Conservation (phyloP, 495 filamentous ascomycete species). For the Hypoxylon perforatum region DNA sequence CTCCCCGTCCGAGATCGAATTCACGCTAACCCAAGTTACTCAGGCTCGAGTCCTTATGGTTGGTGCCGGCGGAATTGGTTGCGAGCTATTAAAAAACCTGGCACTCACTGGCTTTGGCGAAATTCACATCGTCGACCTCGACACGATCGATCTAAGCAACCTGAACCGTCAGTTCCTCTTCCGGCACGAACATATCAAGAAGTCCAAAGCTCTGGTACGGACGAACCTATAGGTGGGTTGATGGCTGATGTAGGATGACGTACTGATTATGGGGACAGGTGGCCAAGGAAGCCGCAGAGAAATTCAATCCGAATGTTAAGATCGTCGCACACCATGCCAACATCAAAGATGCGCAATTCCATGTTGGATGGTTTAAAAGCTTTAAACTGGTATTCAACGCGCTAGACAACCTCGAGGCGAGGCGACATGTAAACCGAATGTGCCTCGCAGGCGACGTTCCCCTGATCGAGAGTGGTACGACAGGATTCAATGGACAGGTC, state of each 20-base stretch:
- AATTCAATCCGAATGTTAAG: conserved; percentile 90
- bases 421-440: conserved; percentile 97
- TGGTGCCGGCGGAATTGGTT: conserved; percentile 96
- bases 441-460: conserved; percentile 91
- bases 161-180: conserved; percentile 99
- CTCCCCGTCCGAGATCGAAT: conserved; percentile 1
- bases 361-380: conserved; percentile 84
- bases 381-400: conserved; percentile 96
- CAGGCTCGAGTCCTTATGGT: conserved; percentile 93
- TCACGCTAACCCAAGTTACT: conserved; percentile 45
- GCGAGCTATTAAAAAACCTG: conserved; percentile 97
- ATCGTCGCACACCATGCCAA: conserved; percentile 93
- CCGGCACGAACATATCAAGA: conserved; percentile 96
- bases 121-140: conserved; percentile 95
- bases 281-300: conserved; percentile 89
- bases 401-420: conserved; percentile 93
- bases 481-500: conserved; percentile 97
- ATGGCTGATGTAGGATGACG: conserved; percentile 13
- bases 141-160: conserved; percentile 98
- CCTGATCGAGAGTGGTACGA: conserved; percentile 95
- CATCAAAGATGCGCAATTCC: conserved; percentile 94
- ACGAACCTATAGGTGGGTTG: conserved; percentile 3
- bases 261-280: conserved; percentile 68
- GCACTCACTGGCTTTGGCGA: conserved; percentile 93
- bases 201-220: conserved; percentile 91